Conservation (phyloP, 2,329 filamentous ascomycete species). For the Penicillium expansum region DNA sequence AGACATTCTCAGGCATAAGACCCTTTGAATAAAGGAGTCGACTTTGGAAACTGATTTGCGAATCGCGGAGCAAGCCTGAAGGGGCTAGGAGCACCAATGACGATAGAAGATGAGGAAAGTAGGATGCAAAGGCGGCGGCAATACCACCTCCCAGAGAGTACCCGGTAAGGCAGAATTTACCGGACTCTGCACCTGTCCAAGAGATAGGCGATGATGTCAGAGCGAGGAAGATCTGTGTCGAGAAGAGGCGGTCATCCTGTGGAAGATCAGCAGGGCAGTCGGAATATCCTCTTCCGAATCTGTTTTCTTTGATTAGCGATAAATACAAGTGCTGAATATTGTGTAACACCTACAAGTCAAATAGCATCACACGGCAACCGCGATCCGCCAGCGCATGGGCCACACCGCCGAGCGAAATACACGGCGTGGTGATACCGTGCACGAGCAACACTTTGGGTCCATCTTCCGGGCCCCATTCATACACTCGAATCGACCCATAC, state of each 20-base stretch:
- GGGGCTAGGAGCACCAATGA: slow-evolving; percentile 76
- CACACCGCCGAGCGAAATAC: slow-evolving; percentile 64
- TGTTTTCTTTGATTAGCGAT: slow-evolving; percentile 8
- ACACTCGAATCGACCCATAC: slow-evolving; percentile 70
- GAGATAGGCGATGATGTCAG: slow-evolving; percentile 66
- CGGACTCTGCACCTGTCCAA: slow-evolving; percentile 56
- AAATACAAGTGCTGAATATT: background rate
- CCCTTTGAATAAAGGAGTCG: slow-evolving; percentile 62
- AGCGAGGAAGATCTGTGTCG: slow-evolving; percentile 67
- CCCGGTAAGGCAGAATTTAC: slow-evolving; percentile 68
- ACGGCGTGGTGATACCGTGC: slow-evolving; percentile 79
- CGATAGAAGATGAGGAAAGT: slow-evolving; percentile 66
- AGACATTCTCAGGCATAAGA: slow-evolving; percentile 58
- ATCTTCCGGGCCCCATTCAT: slow-evolving; percentile 73
- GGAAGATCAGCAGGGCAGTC: slow-evolving; percentile 65
- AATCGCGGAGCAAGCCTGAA: slow-evolving; percentile 67
- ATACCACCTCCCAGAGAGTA: slow-evolving; percentile 80
- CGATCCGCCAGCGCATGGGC: slow-evolving; percentile 62
- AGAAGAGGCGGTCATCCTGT: slow-evolving; percentile 72
- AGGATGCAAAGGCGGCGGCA: slow-evolving; percentile 65
- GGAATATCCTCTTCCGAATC: slow-evolving; percentile 69
- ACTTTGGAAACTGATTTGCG: slow-evolving; percentile 60
- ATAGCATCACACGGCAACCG: slow-evolving; percentile 75
- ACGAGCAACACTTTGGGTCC: slow-evolving; percentile 72
- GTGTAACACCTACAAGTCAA: slow-evolving; percentile 53